phyloP scores from a whole-genome alignment of 495 filamentous ascomycete species.

The Neurospora sp. region DNA sequence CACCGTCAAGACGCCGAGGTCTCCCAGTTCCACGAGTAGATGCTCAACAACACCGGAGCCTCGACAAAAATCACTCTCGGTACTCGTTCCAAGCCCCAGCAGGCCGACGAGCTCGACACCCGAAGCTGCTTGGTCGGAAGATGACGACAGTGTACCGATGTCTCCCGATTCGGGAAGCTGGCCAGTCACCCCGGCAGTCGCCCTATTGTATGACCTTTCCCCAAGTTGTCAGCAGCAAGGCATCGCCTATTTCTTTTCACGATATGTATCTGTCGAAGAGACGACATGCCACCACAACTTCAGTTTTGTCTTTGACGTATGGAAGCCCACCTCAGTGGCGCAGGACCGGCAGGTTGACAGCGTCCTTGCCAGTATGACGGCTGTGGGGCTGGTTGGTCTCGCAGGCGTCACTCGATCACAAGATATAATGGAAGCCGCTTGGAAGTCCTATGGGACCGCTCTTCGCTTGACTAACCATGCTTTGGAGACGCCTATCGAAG shows the following conservation, averaged over 20 bases:
- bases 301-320: conserved; percentile 29
- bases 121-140: conserved; percentile 9
- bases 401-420: conserved; percentile 30
- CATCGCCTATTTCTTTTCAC: conserved; percentile 30
- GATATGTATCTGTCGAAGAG: conserved; percentile 26
- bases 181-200: conserved; percentile 23
- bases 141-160: conserved; percentile 19
- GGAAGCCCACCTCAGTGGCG: conserved; percentile 20
- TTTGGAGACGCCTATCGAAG: conserved; percentile 40
- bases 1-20: conserved; percentile 5
- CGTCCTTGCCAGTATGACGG: conserved; percentile 34
- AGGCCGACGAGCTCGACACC: conserved; percentile 7
- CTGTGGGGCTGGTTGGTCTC: conserved; percentile 38
- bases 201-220: conserved; percentile 19
- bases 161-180: conserved; percentile 27
- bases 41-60: conserved; percentile 18
- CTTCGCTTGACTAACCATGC: conserved; percentile 42
- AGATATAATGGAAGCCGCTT: conserved; percentile 32
- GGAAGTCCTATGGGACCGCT: conserved; percentile 37
- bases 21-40: conserved; percentile 12
- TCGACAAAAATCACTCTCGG: conserved; percentile 5
- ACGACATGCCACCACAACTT: conserved; percentile 29
- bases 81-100: conserved; percentile 9
- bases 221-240: conserved; percentile 25
- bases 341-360: conserved; percentile 21